phyloP scores from a whole-genome alignment of 805 yeast species.

The Candida easanensis region DNA sequence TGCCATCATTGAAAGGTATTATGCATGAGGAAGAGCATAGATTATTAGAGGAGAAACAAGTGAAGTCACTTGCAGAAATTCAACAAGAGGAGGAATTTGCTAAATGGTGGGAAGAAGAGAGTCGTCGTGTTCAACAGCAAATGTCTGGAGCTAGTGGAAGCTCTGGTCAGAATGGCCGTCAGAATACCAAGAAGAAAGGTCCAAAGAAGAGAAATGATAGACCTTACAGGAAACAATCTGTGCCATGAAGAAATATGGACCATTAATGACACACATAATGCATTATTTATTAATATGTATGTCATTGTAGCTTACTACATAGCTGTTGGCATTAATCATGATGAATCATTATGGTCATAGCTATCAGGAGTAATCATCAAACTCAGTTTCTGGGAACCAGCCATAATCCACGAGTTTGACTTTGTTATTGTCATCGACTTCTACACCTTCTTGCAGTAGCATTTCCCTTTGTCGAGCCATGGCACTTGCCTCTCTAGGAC shows the following conservation, averaged over 20 bases:
- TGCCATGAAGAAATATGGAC: conserved; percentile 7
- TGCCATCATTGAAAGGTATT: conserved; percentile 40
- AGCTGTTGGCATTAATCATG: too few relatives aligned
- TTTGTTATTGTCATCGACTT: conserved; percentile 27
- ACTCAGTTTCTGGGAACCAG: conserved; percentile 59
- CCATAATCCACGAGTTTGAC: conserved; percentile 50
- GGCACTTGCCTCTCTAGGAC: conserved; percentile 45
- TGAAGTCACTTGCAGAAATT: conserved; percentile 59
- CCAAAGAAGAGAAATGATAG: conserved; percentile 7
- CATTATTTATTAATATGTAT: too few relatives aligned
- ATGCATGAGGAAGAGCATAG: conserved; percentile 45
- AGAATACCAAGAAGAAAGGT: background rate
- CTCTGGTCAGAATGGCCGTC: too few relatives aligned
- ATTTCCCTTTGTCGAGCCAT: conserved; percentile 44
- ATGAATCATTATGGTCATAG: background rate
- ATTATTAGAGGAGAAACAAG: conserved; percentile 31
- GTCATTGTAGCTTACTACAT: too few relatives aligned
- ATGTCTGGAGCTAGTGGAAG: too few relatives aligned
- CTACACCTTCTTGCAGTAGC: conserved; percentile 48
- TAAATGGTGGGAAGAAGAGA: conserved; percentile 84
- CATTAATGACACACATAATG: too few relatives aligned
- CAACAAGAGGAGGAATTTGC: conserved; percentile 83
- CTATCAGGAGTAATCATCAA: conserved; percentile 22
- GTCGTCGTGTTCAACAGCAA: conserved; percentile 55
- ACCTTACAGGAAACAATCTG: conserved; percentile 14